Base-by-base conservation (phyloP, 2,329 filamentous ascomycete genomes). In the Aureobasidium sp. region DNA sequence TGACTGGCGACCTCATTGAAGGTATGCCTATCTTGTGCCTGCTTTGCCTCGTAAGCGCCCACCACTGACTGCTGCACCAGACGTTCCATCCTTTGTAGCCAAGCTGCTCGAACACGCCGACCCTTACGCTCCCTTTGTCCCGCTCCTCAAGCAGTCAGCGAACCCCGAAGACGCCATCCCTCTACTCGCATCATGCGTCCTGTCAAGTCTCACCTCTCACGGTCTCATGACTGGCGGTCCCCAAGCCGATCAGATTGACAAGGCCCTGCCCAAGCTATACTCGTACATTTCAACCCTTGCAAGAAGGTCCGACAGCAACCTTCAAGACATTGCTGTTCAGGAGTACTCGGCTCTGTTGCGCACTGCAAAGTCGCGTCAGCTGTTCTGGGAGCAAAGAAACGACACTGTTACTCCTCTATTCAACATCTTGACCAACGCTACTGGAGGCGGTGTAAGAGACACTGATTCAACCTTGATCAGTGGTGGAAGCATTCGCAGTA, bases 261-360 rank as follows among this genome's bases (percentile, higher is more conserved):
- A 89, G 67, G 90, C 91, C 25, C 83, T 97, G 48, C 89, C 91
- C 21, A 81, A 90, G 69, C 82, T 97, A 54, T 90, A 94, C 75
- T 87, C 84, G 70, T 97, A 97, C 75, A 84, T 97, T 34, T 89
- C 91, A 8, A 86, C 86, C 59, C 81, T 97, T 61, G 86, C 89
- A 63, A 91, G 91, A 79, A 91, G 87, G 72, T 83, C 89, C 62
- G 94, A 99, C 75, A 88, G 90, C 61, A 91, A 91, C 42, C 82
- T 96, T 62, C 94, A 99, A 76, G 94, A 99, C 71, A 96, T 97
- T 71, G 93, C 91, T 30, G 91, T 97, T 13, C 90, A 94, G 70
- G 86, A 93, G 72, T 95, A 93, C 76, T 97, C 94, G 39, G 82
- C 89, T 27, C 80, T 99, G 36, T 81, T 99, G 36, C 87, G 91